Evolutionary conservation across 805 yeast species (phyloP), one percentile per base, ranked within the genome.

Genomic region (Peterozyma toletana): DNA sequence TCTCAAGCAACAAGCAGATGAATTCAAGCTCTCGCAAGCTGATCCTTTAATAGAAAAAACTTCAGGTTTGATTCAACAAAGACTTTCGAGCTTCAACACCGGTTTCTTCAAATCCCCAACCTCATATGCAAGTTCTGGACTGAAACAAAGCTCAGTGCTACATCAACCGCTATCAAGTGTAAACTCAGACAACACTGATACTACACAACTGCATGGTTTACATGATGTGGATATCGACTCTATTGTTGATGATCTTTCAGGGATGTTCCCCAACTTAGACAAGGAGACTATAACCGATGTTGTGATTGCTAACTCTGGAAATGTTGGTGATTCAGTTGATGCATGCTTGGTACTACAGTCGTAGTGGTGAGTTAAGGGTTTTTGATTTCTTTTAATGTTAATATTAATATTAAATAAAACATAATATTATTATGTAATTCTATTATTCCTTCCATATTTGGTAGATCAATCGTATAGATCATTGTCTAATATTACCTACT

Each of bases 181-280:
- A 5, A 9, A 9, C 5, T 14, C 5, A 31, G 13, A 11, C 3
- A 31, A 31, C 15, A 14, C 4, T 13, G 34, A 11, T 13, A 15
- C 10, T 7, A n/a, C 5, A 11, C 18, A 38, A 21, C 27, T 7
- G 27, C 7, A 7, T 5, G 27, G 7, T 21, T 21, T 7, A 21
- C 7, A 21, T 21, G 15, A 17, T 10, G 39, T 35, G 10, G 14
- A 36, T 11, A 18, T 35, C 11, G 9, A 39, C 2, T 7, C 35
- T 13, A 72, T 79, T 2, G 66, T 73, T 18, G 63, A 62, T 1
- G 73, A 76, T 2, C 65, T 88, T 43, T 63, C 64, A 30, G 79
- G 78, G 39, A 84, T 89, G 78, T 88, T 89, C 59, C 95, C 96
- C 0, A 70, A 67, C 38, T 65, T 89, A 48, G 96, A 87, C 52